These are phyloP conservation scores for Pseudohyphozyma bogoriensis DNA, from an alignment of 768 basidiomycete genomes.

Conservation along the genomic window DNA sequence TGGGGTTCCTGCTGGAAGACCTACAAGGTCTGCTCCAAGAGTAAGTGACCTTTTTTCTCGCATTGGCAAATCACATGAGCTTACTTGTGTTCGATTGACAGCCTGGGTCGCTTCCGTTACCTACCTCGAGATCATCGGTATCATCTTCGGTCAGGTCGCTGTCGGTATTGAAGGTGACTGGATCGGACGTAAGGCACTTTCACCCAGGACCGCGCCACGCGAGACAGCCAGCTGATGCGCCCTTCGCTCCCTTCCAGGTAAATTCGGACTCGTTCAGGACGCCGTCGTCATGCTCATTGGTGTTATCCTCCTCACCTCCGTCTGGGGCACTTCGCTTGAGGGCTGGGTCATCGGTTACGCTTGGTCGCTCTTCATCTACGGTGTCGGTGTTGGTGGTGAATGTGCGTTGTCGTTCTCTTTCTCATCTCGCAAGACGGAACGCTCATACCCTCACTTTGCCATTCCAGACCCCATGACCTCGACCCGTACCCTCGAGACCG, in stretches of 20 bases:
- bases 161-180: slow-evolving; percentile 42
- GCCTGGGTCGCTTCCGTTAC: slow-evolving; percentile 38
- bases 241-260: not conserved
- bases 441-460: too few species aligned
- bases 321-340: slow-evolving; percentile 40
- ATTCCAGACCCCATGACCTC: slow-evolving; percentile 41
- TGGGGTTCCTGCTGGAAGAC: slow-evolving; percentile 39
- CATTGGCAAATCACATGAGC: not conserved
- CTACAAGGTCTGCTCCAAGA: slow-evolving; percentile 33
- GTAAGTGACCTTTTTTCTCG: not conserved
- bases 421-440: too few species aligned
- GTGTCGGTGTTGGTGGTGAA: slow-evolving; percentile 35
- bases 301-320: slow-evolving; percentile 41
- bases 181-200: slow-evolving; percentile 35
- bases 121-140: slow-evolving; percentile 41
- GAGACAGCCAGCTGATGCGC: not conserved
- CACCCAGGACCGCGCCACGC: slow-evolving; percentile 5
- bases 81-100: not conserved
- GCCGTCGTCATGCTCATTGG: slow-evolving; percentile 41
- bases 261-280: slow-evolving; percentile 40
- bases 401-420: not conserved
- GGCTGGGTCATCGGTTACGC: slow-evolving; percentile 42
- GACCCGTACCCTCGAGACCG: slow-evolving; percentile 39
- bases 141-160: slow-evolving; percentile 40
- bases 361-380: slow-evolving; percentile 41